These are phyloP conservation scores for Paramecium primaurelia DNA, from an alignment of 73 alveolate genomes.

Conservation along the genomic window DNA sequence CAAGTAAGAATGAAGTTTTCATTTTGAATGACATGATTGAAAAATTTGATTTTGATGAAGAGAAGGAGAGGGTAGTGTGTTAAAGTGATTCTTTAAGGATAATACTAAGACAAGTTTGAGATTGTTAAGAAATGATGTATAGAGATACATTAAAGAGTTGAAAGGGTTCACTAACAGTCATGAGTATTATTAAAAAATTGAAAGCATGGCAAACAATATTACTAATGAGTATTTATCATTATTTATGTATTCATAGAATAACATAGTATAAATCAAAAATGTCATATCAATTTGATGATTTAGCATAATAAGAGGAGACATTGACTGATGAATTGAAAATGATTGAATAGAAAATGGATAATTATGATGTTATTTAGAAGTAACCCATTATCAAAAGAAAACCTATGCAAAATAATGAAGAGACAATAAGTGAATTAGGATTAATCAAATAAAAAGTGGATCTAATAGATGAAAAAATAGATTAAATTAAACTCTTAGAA, in stretches of 20 bases:
- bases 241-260: not conserved
- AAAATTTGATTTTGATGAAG: constrained; percentile 42
- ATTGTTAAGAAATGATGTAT: not conserved
- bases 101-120: not conserved
- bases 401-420: not conserved
- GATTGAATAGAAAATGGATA: not conserved
- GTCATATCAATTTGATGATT: not conserved
- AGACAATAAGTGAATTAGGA: constrained; percentile 18
- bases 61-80: constrained; percentile 19
- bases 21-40: constrained; percentile 4
- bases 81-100: not conserved
- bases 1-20: not conserved
- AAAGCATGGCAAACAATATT: constrained; percentile 35
- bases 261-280: constrained; percentile 1
- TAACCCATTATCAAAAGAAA: not conserved
- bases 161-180: not conserved
- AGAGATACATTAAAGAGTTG: not conserved
- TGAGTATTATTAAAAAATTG: not conserved
- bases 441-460: constrained; percentile 10
- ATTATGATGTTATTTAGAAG: not conserved
- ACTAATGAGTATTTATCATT: not conserved
- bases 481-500: not conserved
- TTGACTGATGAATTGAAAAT: not conserved
- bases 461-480: not conserved
- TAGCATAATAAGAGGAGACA: not conserved